These are phyloP conservation scores for Microsporum audouinii DNA, from an alignment of 2,329 filamentous ascomycete species.

Conservation along the genomic window DNA sequence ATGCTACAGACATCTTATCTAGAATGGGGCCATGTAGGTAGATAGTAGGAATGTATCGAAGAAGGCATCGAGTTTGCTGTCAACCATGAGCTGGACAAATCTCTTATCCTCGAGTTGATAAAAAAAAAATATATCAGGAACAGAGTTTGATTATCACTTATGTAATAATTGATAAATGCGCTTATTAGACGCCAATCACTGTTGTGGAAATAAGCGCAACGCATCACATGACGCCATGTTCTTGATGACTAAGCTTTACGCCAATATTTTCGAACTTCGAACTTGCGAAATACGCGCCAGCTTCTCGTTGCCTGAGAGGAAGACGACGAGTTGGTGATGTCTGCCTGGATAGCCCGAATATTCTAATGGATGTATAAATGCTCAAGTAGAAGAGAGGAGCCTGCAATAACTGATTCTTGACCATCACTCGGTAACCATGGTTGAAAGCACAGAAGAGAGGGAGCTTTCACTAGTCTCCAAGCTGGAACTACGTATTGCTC, in stretches of 20 bases:
- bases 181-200: not conserved
- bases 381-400: not conserved
- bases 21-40: not conserved
- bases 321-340: not conserved
- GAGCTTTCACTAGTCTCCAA: slow-evolving; percentile 76
- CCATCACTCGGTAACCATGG: slow-evolving; percentile 6
- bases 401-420: not conserved
- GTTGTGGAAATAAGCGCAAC: not conserved
- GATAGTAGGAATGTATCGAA: not conserved
- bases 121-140: not conserved
- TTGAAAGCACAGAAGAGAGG: slow-evolving; percentile 35
- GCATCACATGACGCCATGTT: not conserved
- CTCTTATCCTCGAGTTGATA: slow-evolving; percentile 1
- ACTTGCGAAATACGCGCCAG: not conserved
- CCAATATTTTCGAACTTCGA: not conserved
- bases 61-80: not conserved
- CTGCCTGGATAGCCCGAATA: not conserved
- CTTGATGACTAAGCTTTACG: not conserved
- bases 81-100: not conserved
- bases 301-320: not conserved
- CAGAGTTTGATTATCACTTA: not conserved
- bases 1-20: not conserved
- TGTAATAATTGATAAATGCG: not conserved
- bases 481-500: slow-evolving; percentile 71
- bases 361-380: not conserved